Base-by-base conservation (phyloP, 2,329 filamentous ascomycete species). In the Fusarium chaquense region DNA sequence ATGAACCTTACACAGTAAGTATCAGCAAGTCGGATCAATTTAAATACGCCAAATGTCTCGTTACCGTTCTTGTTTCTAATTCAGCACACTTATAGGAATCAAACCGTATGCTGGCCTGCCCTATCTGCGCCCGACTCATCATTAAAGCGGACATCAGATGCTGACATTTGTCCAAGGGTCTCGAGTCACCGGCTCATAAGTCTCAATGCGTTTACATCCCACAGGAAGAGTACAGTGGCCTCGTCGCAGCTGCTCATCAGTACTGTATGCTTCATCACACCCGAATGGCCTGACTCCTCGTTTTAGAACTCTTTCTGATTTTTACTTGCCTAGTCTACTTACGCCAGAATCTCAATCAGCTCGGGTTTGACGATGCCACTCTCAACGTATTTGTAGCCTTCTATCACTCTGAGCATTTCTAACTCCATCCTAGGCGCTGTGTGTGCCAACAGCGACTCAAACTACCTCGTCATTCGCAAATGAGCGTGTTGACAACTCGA, bases 171-270 rank as follows among this genome's bases (percentile, higher is more conserved):
- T 41, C n/a, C 26, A 50, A 71, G 64, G 45, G 44, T 18, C 32
- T 58, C 13, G 51, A 55, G 28, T 30, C 55, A 26, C 30, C 53
- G 7, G 20, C 30, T 5, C 56, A 38, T 20, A 52, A 35, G 28
- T 38, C 61, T 11, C 54, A 81, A 56, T 72, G 79, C 18, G 81
- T 91, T 47, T 85, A 83, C 59, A 85, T 93, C 57, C 81, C 86
- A 38, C 88, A 84, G 73, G 77, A 79, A 51, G 89, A 93, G 74
- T 88, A 93, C 78, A 84, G 90, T 51, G 78, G 77, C 50, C 82
- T 93, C 64, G 82, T 89, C 70, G 77, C 84, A 59, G 68, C 72
- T 57, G 81, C 83, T 51, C 82, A 80, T 62, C 84, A 89, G 77
- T 90, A 89, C 74, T 81, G 88, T 90, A 83, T 68, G 81, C 22